A percentile compares a stretch with the other conserved stretches of the same genome.
Conservation (phyloP, 495 filamentous ascomycete species). For the Jackrogersella multiformis region DNA sequence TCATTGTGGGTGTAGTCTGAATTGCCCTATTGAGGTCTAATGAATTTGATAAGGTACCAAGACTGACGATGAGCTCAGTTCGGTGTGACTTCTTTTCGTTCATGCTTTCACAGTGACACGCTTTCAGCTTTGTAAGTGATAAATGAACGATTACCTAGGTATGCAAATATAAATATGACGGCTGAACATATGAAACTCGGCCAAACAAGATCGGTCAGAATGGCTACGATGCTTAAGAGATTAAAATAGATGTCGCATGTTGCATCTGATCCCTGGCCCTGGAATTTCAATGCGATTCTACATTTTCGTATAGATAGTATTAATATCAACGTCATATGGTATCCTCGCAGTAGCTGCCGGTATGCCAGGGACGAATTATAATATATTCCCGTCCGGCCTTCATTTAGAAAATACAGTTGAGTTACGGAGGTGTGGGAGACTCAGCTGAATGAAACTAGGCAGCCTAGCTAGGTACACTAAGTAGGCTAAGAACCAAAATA, state of each 20-base stretch:
- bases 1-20: no score
- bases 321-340: background rate
- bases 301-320: no score
- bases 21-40: no score
- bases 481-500: conserved; percentile 23
- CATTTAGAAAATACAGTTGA: background rate
- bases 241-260: background rate
- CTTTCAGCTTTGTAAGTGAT: background rate
- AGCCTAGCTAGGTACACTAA: no score
- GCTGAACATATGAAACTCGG: background rate
- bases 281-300: no score
- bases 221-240: no score
- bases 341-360: background rate
- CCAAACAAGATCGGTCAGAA: no score
- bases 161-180: background rate
- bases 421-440: background rate
- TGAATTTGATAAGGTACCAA: background rate
- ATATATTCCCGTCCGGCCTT: background rate
- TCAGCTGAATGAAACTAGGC: conserved; percentile 2
- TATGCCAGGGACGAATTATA: background rate
- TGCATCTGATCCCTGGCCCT: no score
- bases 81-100: background rate
- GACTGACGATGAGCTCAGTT: background rate
- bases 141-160: background rate
- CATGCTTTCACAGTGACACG: background rate